A percentile compares a stretch with the other conserved stretches of the same genome.
Conservation (phyloP, 306 rosid genomes). For the Castanea crenata region DNA sequence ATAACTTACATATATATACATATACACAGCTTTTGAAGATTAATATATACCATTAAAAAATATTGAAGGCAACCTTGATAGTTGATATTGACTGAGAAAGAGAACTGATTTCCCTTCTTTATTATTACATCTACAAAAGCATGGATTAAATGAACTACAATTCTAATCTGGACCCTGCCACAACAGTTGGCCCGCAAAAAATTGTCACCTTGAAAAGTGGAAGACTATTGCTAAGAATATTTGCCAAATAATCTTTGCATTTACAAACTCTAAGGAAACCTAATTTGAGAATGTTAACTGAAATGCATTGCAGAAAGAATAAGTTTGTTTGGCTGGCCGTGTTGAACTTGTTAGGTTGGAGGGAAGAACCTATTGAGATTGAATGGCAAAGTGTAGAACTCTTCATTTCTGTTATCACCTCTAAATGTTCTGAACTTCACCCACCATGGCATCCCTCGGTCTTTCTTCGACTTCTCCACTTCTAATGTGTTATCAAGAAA, state of each 20-base stretch:
- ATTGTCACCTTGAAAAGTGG: slow-evolving; percentile 4
- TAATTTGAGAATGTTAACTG: neutral
- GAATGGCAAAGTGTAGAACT: slow-evolving; percentile 88
- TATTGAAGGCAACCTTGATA: no score
- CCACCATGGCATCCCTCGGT: slow-evolving; percentile 99
- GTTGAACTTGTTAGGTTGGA: slow-evolving; percentile 47
- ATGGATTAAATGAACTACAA: slow-evolving; percentile 34
- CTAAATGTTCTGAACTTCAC: slow-evolving; percentile 83
- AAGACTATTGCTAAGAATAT: neutral
- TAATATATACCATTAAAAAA: no score
- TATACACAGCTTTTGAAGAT: no score
- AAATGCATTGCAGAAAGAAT: neutral
- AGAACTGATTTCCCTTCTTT: neutral
- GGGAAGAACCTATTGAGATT: slow-evolving; percentile 96
- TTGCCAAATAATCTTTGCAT: neutral
- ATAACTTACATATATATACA: no score
- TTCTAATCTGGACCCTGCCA: slow-evolving; percentile 16
- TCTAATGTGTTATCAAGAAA: slow-evolving; percentile 91
- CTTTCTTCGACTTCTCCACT: slow-evolving; percentile 83
- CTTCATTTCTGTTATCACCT: slow-evolving; percentile 97
- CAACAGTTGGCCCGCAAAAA: slow-evolving; percentile 26
- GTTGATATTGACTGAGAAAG: no score
- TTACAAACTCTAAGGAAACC: neutral
- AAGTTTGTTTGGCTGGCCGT: neutral
- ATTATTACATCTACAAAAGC: slow-evolving; percentile 41